Evolutionary conservation across 139 green algal genomes (phyloP).

Genomic region (Picochlorum sp.): DNA sequence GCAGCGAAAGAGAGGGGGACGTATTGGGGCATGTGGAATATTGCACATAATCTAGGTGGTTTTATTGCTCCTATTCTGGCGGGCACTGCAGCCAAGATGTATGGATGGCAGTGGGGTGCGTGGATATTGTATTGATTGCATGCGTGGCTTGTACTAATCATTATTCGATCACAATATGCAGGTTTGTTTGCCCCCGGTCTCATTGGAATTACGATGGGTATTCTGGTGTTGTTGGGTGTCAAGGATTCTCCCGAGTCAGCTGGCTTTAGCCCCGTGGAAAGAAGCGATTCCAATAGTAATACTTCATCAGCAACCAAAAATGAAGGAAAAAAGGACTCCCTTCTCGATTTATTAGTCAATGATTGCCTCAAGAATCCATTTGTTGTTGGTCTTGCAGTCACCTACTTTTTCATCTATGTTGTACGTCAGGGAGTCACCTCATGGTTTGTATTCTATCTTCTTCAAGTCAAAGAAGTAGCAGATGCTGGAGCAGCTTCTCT

Average conservation of each 20-base stretch:
- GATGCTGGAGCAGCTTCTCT: constrained; percentile 69
- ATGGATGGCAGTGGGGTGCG: constrained; percentile 55
- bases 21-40: constrained; percentile 92
- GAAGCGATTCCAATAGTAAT: neutral
- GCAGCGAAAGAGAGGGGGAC: constrained; percentile 64
- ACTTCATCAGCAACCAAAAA: neutral
- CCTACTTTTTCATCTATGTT: constrained; percentile 95
- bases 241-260: constrained; percentile 70
- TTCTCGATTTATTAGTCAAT: constrained; percentile 65
- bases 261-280: constrained; percentile 71
- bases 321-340: constrained; percentile 25
- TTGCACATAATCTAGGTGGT: constrained; percentile 91
- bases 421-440: constrained; percentile 83
- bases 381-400: constrained; percentile 91
- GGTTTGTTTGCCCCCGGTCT: constrained; percentile 80
- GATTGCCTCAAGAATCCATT: constrained; percentile 76
- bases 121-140: neutral
- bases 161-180: neutral
- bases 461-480: constrained; percentile 70
- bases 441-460: constrained; percentile 94
- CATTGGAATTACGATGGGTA: constrained; percentile 67
- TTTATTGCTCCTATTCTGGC: constrained; percentile 87
- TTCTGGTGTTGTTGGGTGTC: constrained; percentile 66
- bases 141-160: neutral
- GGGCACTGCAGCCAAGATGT: constrained; percentile 68